Percentiles rank a stretch among this genome's conserved stretches.
phyloP scores from a whole-genome alignment of 768 basidiomycete genomes.

The Psilocybe subaeruginosa region DNA sequence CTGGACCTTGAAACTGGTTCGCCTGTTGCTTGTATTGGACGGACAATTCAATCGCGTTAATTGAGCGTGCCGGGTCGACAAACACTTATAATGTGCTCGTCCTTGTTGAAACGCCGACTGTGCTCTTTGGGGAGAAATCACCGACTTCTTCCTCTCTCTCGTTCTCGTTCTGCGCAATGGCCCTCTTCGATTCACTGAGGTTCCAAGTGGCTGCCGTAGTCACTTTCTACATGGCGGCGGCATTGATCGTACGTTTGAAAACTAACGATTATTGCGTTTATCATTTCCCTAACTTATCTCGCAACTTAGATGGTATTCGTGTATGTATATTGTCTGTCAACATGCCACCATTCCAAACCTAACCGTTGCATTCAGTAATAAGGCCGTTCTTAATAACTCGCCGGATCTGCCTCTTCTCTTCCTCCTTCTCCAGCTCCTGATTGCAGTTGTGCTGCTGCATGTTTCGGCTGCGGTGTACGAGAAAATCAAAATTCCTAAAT shows the following conservation, averaged over 20 bases:
- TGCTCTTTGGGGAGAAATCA: not conserved
- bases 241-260: conserved; percentile 64
- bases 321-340: conserved; percentile 27
- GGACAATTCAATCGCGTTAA: not conserved
- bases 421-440: conserved; percentile 66
- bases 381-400: conserved; percentile 69
- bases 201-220: conserved; percentile 72
- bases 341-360: conserved; percentile 2
- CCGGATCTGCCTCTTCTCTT: conserved; percentile 72
- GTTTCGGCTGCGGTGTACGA: conserved; percentile 47
- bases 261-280: not conserved
- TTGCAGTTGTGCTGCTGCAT: conserved; percentile 70
- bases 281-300: not conserved
- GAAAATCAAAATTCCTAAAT: conserved; percentile 58
- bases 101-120: not conserved
- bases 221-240: conserved; percentile 77
- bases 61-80: not conserved
- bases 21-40: not conserved
- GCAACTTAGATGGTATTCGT: conserved; percentile 53
- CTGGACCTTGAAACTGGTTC: not conserved
- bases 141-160: not conserved
- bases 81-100: not conserved
- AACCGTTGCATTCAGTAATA: conserved; percentile 52
- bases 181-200: conserved; percentile 34
- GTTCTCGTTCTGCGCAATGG: conserved; percentile 25